Percentiles rank a stretch among this genome's conserved stretches.
These are phyloP conservation scores for Cryphonectria nitschkei DNA, from an alignment of 2,329 filamentous ascomycete species.

Conservation along the genomic window DNA sequence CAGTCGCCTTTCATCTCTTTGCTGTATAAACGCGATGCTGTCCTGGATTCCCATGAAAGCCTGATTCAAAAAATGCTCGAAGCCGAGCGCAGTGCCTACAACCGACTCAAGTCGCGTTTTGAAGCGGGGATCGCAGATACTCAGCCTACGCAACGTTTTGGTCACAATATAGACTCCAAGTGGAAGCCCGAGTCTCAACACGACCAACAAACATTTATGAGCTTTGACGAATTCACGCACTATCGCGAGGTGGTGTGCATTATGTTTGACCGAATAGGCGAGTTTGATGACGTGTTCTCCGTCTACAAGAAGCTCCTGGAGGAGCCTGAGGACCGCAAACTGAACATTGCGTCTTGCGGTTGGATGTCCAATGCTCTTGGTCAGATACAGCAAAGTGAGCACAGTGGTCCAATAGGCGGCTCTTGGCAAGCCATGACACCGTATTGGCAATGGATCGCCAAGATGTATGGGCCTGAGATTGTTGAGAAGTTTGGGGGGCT, in stretches of 20 bases:
- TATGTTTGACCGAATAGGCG: constrained; percentile 17
- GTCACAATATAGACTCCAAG: constrained; percentile 30
- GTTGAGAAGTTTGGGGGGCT: constrained; percentile 49
- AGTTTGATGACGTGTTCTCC: constrained; percentile 32
- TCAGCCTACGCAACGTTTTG: background rate
- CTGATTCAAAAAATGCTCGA: constrained; percentile 40
- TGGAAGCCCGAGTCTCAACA: constrained; percentile 37
- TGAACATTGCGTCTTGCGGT: constrained; percentile 33
- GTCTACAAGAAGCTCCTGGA: constrained; percentile 44
- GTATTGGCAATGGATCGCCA: constrained; percentile 54
- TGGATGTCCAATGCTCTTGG: constrained; percentile 32
- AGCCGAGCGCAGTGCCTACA: constrained; percentile 42
- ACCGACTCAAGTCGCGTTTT: constrained; percentile 42
- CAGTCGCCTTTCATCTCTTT: constrained; percentile 49
- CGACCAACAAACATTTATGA: constrained; percentile 47
- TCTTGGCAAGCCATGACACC: constrained; percentile 41
- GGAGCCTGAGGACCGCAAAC: constrained; percentile 36
- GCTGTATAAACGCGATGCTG: constrained; percentile 43
- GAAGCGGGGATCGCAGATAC: constrained; percentile 30
- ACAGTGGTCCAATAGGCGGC: constrained; percentile 22
- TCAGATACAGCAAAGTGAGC: background rate
- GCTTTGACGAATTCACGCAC: constrained; percentile 47
- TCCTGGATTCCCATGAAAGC: constrained; percentile 36
- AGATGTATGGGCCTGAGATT: constrained; percentile 50
- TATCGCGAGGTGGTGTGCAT: constrained; percentile 48